phyloP scores from a whole-genome alignment of 2,329 filamentous ascomycete genomes.

The Myotisia sp. region DNA sequence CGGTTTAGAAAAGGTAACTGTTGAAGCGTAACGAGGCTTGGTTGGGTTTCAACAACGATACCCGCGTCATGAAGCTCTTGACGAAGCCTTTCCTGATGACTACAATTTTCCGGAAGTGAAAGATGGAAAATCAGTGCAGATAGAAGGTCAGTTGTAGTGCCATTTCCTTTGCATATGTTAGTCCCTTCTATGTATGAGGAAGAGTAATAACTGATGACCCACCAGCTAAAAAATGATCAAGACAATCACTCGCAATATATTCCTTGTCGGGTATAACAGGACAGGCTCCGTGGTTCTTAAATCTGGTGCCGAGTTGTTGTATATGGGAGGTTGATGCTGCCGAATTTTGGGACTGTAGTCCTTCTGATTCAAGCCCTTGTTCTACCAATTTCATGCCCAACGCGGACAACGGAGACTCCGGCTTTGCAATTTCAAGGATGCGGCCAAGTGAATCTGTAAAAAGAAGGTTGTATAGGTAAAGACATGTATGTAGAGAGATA shows the following conservation, averaged over 20 bases:
- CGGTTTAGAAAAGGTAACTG: conserved; percentile 23
- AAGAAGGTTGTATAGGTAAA: too few species aligned
- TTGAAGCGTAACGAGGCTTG: conserved; percentile 6
- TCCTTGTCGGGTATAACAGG: conserved; percentile 8
- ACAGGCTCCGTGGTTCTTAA: conserved; percentile 9
- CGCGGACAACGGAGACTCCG: conserved; percentile 4
- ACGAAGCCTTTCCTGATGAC: conserved; percentile 9
- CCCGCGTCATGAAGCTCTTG: conserved; percentile 10
- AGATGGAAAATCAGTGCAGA: conserved; percentile 11
- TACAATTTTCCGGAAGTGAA: conserved; percentile 12
- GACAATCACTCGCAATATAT: conserved; percentile 13
- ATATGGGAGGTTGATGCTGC: conserved; percentile 8
- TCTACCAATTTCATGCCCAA: conserved; percentile 11
- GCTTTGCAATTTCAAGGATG: conserved; percentile 1
- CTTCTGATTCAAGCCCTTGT: conserved; percentile 2
- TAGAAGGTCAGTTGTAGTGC: conserved; percentile 10
- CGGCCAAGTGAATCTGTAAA: neutral
- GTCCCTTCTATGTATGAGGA: neutral
- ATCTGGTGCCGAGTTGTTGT: conserved; percentile 8
- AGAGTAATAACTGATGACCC: neutral
- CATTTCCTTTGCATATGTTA: conserved; percentile 6
- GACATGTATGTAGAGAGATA: neutral
- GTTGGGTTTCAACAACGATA: conserved; percentile 1
- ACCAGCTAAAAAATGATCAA: conserved; percentile 13
- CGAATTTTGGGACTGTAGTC: neutral